phyloP scores from a whole-genome alignment of 257 asterid genomes.

The Coffea eugenioides region DNA sequence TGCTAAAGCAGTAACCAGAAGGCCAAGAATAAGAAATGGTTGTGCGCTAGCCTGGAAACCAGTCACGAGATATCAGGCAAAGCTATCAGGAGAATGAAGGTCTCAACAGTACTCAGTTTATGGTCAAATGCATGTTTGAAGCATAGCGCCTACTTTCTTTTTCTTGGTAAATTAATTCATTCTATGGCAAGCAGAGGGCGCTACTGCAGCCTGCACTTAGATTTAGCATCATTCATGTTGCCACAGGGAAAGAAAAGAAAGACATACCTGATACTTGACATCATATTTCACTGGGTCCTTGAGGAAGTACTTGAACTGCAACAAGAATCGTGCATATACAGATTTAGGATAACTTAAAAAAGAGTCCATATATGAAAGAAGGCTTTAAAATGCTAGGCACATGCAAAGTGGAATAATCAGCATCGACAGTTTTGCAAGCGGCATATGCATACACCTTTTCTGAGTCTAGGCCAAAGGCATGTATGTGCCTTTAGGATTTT shows the following conservation, averaged over 20 bases:
- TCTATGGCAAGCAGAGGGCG: background rate
- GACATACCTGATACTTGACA: slow-evolving; percentile 77
- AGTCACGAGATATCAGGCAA: background rate
- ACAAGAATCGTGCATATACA: background rate
- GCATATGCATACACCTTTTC: background rate
- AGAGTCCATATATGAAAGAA: background rate
- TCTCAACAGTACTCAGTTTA: background rate
- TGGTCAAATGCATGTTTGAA: background rate
- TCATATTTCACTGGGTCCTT: slow-evolving; percentile 49
- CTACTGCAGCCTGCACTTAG: background rate
- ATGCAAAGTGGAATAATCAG: background rate
- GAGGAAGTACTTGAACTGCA: slow-evolving; percentile 56
- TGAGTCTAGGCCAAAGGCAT: background rate
- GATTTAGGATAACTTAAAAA: background rate
- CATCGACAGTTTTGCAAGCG: background rate
- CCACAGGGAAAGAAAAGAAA: background rate
- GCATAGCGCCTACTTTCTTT: background rate
- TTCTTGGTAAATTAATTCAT: too few species aligned
- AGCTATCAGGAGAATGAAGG: background rate
- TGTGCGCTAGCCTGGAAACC: slow-evolving; percentile 90
- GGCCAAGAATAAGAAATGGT: slow-evolving; percentile 89
- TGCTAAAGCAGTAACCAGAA: slow-evolving; percentile 86
- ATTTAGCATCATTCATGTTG: background rate
- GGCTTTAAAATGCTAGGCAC: background rate
- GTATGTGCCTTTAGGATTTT: background rate